Base-by-base conservation (phyloP, 2,329 filamentous ascomycete species). In the Davidsoniella neocaledoniae region DNA sequence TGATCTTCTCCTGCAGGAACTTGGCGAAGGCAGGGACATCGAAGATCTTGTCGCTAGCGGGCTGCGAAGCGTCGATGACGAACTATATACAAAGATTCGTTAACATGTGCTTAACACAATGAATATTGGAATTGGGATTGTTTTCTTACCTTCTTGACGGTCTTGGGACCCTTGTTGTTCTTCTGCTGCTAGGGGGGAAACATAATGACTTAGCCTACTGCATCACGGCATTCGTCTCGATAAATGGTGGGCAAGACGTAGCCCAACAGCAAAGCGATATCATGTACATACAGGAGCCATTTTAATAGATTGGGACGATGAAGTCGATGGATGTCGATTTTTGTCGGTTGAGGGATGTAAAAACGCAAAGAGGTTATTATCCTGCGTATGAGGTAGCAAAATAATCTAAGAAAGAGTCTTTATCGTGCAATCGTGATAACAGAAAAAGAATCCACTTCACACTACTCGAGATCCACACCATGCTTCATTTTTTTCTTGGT, bases 1-100 rank as follows among this genome's bases (percentile, higher is more conserved):
- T 98, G 82, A 98, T 94, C 74, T 85, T 87, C 73, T 96, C 91
- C 79, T 95, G 88, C 57, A 98, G 85, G 84, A 98, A 98, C 81
- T 96, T 96, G 76, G 95, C 88, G 70, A 98, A 98, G 61, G 88
- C 88, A 63, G 85, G 81, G 68, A 94, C 81, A 71, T 98, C 91
- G 81, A 98, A 96, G 80, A 98, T 98, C 83, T 96, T 96, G 80
- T 98, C 91, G 75, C 80, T 85, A 62, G 88, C 88, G 64, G 91
- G 91, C 75, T 96, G 90, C 64, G 86, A 88, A 70, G 88, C 90
- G 77, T 98, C 94, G 85, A 98, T 96, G 77, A 94, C 82, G 82
- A 86, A 98, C 90, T 93, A 61, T 49, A 26, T 6, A 12, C 19
- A 52, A n/a, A 23, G 26, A 23, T 44, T n/a, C 2, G 26, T 49